Percentiles rank a stretch among this genome's conserved stretches.
phyloP scores from a whole-genome alignment of 2,329 filamentous ascomycete species.

The Fusarium foetens region DNA sequence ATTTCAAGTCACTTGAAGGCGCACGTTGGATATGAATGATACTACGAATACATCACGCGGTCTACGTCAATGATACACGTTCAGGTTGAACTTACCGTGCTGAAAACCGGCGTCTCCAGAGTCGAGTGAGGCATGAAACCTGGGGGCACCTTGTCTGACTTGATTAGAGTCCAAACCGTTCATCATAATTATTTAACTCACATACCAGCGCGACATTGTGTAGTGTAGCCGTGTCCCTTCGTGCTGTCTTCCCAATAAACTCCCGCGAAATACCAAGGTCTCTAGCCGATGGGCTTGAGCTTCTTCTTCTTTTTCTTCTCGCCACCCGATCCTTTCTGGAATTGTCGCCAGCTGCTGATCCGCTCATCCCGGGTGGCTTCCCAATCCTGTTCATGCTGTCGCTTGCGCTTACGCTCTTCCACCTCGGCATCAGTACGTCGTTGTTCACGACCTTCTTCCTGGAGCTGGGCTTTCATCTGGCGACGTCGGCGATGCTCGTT shows the following conservation, averaged over 20 bases:
- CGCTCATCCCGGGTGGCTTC: constrained; percentile 90
- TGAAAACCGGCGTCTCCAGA: constrained; percentile 8
- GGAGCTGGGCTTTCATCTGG: constrained; percentile 93
- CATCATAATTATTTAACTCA: constrained; percentile 48
- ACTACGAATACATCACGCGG: constrained; percentile 17
- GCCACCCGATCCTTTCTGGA: constrained; percentile 77
- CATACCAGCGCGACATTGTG: constrained; percentile 40
- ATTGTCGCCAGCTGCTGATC: constrained; percentile 94
- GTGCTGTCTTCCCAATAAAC: constrained; percentile 19
- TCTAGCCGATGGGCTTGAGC: constrained; percentile 69
- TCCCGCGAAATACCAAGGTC: constrained; percentile 3
- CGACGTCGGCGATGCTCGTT: constrained; percentile 86
- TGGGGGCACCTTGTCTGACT: constrained; percentile 37
- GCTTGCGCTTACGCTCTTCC: constrained; percentile 82
- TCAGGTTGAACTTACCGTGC: constrained; percentile 34
- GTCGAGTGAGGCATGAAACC: constrained; percentile 15
- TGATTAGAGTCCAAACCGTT: constrained; percentile 48
- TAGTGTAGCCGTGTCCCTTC: constrained; percentile 24
- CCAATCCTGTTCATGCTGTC: constrained; percentile 95
- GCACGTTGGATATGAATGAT: constrained; percentile 1
- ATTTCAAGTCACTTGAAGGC: constrained; percentile 15
- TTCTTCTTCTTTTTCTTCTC: constrained; percentile 77
- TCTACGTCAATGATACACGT: constrained; percentile 2
- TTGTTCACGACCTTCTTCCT: constrained; percentile 93
- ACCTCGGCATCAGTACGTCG: constrained; percentile 85